Evolutionary conservation across 805 yeast genomes (phyloP).

Genomic region (Sungouiella thailandica): DNA sequence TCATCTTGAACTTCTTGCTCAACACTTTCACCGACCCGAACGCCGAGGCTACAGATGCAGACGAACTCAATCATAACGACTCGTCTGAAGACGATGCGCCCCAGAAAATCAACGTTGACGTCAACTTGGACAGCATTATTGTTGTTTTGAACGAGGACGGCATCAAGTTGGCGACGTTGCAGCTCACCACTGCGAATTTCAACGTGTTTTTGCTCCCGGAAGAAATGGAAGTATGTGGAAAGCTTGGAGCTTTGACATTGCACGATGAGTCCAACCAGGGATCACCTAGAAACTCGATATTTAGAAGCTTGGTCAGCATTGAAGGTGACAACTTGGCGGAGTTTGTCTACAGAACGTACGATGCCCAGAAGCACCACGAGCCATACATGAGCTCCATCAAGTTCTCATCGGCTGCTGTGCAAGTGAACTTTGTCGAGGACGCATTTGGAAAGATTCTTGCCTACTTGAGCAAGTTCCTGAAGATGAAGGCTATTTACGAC

Average conservation of each 20-base stretch:
- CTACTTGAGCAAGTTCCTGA: slow-evolving; percentile 68
- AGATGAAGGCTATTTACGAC: slow-evolving; percentile 88
- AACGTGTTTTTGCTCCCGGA: slow-evolving; percentile 67
- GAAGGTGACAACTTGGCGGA: slow-evolving; percentile 81
- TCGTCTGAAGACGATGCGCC: slow-evolving; percentile 59
- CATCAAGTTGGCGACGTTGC: slow-evolving; percentile 71
- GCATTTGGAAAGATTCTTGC: slow-evolving; percentile 64
- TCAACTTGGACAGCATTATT: slow-evolving; percentile 68
- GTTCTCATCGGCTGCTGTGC: slow-evolving; percentile 71
- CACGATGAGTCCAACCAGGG: slow-evolving; percentile 72
- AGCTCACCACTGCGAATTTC: slow-evolving; percentile 68
- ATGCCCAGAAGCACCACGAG: slow-evolving; percentile 40
- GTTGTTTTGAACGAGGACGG: slow-evolving; percentile 80
- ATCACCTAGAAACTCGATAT: slow-evolving; percentile 50
- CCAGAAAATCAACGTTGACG: slow-evolving; percentile 64
- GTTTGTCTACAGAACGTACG: slow-evolving; percentile 78
- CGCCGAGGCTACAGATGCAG: slow-evolving; percentile 62
- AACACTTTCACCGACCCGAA: slow-evolving; percentile 87
- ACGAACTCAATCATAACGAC: slow-evolving; percentile 62
- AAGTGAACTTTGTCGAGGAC: slow-evolving; percentile 74
- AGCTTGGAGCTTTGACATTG: slow-evolving; percentile 71
- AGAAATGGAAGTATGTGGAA: slow-evolving; percentile 65
- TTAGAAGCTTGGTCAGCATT: slow-evolving; percentile 67
- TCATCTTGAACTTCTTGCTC: slow-evolving; percentile 72
- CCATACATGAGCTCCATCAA: slow-evolving; percentile 53